phyloP scores from a whole-genome alignment of 2,329 filamentous ascomycete species.

The Blumeria hordei region DNA sequence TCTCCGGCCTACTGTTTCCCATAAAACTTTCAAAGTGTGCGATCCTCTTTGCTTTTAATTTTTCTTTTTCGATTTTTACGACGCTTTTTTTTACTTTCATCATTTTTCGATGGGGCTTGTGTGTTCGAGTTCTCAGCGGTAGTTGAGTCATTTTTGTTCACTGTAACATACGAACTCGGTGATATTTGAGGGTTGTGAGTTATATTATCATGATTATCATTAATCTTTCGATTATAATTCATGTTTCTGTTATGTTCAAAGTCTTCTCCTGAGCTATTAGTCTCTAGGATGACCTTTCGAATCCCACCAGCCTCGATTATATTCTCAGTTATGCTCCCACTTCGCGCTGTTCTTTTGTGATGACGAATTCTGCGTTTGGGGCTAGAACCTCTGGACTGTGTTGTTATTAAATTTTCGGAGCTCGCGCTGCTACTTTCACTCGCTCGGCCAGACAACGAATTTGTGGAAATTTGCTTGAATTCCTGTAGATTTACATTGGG shows the following conservation, averaged over 20 bases:
- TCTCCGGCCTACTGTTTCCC: no score
- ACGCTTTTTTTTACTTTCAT: background rate
- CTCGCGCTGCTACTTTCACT: constrained; percentile 9
- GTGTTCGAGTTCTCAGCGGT: background rate
- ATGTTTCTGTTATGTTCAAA: background rate
- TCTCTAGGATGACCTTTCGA: constrained; percentile 52
- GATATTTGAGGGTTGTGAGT: no score
- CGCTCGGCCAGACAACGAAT: constrained; percentile 5
- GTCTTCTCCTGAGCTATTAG: constrained; percentile 19
- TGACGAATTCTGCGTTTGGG: constrained; percentile 13
- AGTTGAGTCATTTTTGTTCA: no score
- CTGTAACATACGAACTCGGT: no score
- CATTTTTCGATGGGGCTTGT: background rate
- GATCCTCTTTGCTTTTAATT: background rate
- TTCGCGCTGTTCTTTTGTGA: constrained; percentile 30
- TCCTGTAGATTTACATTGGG: background rate
- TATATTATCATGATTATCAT: background rate
- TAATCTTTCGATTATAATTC: background rate
- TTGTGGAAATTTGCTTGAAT: background rate
- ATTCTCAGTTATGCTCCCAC: constrained; percentile 58
- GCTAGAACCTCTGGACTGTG: constrained; percentile 12
- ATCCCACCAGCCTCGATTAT: constrained; percentile 51
- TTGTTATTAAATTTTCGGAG: constrained; percentile 12
- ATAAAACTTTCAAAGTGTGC: no score
- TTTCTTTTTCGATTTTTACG: background rate